phyloP scores from a whole-genome alignment of 1,284 basidiomycete genomes.

The Exobasidium rhododendri region DNA sequence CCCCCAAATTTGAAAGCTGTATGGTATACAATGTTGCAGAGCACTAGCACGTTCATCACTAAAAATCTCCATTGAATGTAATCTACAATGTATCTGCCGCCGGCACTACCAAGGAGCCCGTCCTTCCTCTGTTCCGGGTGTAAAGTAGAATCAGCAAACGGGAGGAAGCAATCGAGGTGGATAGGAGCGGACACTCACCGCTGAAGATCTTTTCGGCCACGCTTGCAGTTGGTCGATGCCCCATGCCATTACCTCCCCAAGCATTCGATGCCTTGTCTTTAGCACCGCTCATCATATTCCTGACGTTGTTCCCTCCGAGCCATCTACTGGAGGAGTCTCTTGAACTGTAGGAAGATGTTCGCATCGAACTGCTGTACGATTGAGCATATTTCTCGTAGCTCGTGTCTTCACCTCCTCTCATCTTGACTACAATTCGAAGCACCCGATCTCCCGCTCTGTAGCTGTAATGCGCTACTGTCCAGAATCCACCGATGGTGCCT shows the following conservation, averaged over 20 bases:
- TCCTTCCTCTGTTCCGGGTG: conserved; percentile 16
- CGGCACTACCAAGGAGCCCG: conserved; percentile 14
- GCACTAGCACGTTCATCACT: too few relatives aligned
- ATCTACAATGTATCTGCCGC: too few relatives aligned
- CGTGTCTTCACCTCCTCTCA: conserved; percentile 17
- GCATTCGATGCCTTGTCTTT: neutral
- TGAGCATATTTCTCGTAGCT: conserved; percentile 22
- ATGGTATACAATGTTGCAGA: too few relatives aligned
- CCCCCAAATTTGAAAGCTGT: too few relatives aligned
- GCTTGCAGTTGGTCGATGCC: neutral
- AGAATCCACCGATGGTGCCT: conserved; percentile 57
- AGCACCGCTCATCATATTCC: neutral
- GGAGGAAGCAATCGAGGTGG: too few relatives aligned
- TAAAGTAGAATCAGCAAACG: too few relatives aligned
- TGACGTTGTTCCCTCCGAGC: neutral
- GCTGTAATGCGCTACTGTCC: conserved; percentile 48
- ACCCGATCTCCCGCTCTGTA: conserved; percentile 38
- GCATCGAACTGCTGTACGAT: conserved; percentile 17
- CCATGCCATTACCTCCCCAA: neutral
- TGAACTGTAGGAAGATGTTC: conserved; percentile 10
- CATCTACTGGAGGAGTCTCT: neutral
- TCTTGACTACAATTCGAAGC: conserved; percentile 18
- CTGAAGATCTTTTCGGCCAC: neutral
- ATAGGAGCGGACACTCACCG: too few relatives aligned
- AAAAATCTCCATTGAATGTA: too few relatives aligned